phyloP scores from a whole-genome alignment of 106 monocot species.

The Dendrobium huoshanense region DNA sequence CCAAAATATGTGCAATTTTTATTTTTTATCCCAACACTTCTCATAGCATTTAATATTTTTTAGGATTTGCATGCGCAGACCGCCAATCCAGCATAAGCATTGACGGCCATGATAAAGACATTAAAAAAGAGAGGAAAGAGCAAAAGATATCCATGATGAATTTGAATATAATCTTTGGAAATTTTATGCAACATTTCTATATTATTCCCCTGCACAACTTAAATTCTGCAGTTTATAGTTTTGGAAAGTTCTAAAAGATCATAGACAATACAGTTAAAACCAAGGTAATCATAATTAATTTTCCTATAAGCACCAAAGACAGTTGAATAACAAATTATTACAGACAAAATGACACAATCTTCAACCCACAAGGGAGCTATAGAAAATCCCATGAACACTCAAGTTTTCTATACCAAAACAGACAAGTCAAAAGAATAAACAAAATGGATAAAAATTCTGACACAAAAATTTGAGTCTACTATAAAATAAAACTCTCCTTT shows the following conservation, averaged over 20 bases:
- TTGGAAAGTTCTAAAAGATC: neutral
- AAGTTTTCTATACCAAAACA: neutral
- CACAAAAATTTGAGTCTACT: neutral
- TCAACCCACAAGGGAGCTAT: neutral
- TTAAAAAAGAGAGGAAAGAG: neutral
- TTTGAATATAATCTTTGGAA: neutral
- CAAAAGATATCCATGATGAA: neutral
- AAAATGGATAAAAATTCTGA: neutral
- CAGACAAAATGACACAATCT: neutral
- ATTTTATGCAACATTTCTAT: neutral
- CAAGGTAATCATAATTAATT: neutral
- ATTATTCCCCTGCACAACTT: neutral
- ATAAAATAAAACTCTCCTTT: conserved; percentile 1
- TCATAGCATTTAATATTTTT: no score
- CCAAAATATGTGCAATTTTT: no score
- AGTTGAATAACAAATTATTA: neutral
- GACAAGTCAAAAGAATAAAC: neutral
- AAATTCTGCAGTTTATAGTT: neutral
- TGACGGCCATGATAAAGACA: no score
- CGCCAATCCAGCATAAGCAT: no score
- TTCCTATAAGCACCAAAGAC: neutral
- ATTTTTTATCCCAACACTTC: no score
- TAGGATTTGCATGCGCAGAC: no score
- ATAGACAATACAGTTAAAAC: neutral
- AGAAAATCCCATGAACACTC: neutral